Percentiles rank a stretch among this genome's conserved stretches.
These are phyloP conservation scores for Hymenoscyphus fructigenus DNA, from an alignment of 2,329 filamentous ascomycete genomes.

Conservation along the genomic window DNA sequence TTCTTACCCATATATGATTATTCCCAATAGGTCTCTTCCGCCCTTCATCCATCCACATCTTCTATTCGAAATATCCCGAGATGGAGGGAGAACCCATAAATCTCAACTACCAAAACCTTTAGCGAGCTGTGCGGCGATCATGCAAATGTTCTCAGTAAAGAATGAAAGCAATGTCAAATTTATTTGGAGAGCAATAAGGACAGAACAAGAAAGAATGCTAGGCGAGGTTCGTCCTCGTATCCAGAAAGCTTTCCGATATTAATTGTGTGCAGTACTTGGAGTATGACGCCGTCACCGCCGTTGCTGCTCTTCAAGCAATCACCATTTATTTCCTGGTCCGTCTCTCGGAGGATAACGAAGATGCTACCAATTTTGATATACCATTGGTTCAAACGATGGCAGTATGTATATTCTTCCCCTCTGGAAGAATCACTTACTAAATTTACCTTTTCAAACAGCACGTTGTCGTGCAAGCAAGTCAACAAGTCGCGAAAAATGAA, in stretches of 20 bases:
- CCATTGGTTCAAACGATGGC: constrained; percentile 22
- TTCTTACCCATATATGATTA: constrained; percentile 26
- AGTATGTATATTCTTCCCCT: constrained; percentile 5
- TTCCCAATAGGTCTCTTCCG: constrained; percentile 13
- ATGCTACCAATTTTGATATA: constrained; percentile 21
- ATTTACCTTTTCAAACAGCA: background rate
- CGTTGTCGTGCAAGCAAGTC: background rate
- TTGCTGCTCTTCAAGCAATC: constrained; percentile 26
- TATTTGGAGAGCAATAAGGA: constrained; percentile 23
- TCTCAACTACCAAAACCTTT: constrained; percentile 13
- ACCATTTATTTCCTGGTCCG: constrained; percentile 23
- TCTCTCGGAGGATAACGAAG: constrained; percentile 19
- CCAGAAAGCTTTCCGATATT: too few species aligned
- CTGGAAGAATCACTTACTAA: background rate
- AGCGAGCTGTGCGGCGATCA: constrained; percentile 17
- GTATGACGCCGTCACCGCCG: constrained; percentile 12
- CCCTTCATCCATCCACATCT: constrained; percentile 25
- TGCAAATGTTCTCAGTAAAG: constrained; percentile 18
- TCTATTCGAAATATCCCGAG: background rate
- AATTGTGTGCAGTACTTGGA: constrained; percentile 7
- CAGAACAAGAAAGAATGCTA: constrained; percentile 24
- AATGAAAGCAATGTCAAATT: constrained; percentile 19
- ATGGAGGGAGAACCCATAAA: background rate
- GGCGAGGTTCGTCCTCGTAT: constrained; percentile 14
- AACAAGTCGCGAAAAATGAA: background rate